phyloP scores from a whole-genome alignment of 2,329 filamentous ascomycete species.

The Leptographium galeiforme region DNA sequence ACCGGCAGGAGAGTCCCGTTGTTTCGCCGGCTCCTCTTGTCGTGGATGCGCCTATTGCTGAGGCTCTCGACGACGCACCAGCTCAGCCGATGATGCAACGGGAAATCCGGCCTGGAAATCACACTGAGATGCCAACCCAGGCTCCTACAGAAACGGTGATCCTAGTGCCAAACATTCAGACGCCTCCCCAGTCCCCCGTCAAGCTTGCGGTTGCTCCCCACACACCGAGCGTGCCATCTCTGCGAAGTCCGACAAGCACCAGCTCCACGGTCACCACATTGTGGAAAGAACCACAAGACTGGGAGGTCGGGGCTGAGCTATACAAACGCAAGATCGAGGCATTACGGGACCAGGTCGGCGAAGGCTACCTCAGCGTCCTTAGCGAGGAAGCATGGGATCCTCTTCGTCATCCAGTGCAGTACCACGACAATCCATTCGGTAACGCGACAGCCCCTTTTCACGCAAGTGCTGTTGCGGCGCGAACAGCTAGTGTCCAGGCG shows the following conservation, averaged over 20 bases:
- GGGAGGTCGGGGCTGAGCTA: constrained; percentile 57
- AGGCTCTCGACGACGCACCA: constrained; percentile 20
- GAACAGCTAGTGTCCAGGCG: constrained; percentile 28
- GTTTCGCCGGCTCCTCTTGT: constrained; percentile 19
- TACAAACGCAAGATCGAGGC: constrained; percentile 84
- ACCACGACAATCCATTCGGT: constrained; percentile 23
- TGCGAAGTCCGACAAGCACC: constrained; percentile 4
- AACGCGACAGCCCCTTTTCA: constrained; percentile 22
- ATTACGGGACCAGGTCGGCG: constrained; percentile 72
- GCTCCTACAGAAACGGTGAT: not conserved
- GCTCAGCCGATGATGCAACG: constrained; percentile 24
- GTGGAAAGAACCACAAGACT: constrained; percentile 38
- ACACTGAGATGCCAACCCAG: constrained; percentile 17
- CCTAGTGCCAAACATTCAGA: not conserved
- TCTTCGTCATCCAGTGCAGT: constrained; percentile 22
- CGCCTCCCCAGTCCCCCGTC: not conserved
- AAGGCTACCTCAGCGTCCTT: constrained; percentile 74
- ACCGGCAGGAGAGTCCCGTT: constrained; percentile 29
- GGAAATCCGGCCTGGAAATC: constrained; percentile 19
- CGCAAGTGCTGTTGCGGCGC: constrained; percentile 21
- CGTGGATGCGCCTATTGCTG: constrained; percentile 4
- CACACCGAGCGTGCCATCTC: constrained; percentile 6
- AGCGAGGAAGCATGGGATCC: constrained; percentile 60
- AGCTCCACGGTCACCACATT: not conserved
- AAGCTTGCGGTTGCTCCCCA: not conserved